These are phyloP conservation scores for Nigrospora osmanthi DNA, from an alignment of 2,329 filamentous ascomycete genomes.

Conservation along the genomic window DNA sequence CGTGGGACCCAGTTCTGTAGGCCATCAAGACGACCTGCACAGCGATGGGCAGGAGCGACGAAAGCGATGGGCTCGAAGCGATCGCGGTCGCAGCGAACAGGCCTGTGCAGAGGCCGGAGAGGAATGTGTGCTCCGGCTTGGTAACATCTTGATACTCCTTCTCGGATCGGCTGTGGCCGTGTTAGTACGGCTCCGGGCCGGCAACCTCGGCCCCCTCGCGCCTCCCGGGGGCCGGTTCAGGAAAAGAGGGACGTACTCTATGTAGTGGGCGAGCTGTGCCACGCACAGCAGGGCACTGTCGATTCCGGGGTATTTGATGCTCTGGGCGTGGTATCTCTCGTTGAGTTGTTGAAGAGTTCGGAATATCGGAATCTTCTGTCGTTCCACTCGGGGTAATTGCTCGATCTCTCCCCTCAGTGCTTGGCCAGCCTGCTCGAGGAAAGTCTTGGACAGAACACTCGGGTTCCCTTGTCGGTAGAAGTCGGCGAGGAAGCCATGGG, in stretches of 20 bases:
- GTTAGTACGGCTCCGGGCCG: conserved; percentile 16
- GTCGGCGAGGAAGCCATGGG: conserved; percentile 53
- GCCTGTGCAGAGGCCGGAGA: conserved; percentile 62
- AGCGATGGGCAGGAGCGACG: conserved; percentile 52
- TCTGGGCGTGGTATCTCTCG: conserved; percentile 53
- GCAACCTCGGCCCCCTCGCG: not conserved
- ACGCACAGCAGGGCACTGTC: conserved; percentile 59
- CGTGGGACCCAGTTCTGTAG: conserved; percentile 55
- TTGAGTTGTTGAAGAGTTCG: conserved; percentile 56
- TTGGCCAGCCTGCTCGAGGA: conserved; percentile 50
- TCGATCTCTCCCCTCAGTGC: conserved; percentile 54
- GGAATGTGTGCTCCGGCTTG: conserved; percentile 39
- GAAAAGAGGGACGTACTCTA: conserved; percentile 43
- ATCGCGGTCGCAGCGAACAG: conserved; percentile 63
- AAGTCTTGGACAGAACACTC: conserved; percentile 49
- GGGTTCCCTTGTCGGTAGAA: conserved; percentile 37
- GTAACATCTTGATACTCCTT: conserved; percentile 48
- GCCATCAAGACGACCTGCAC: conserved; percentile 58
- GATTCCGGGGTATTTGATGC: conserved; percentile 50
- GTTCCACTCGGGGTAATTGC: conserved; percentile 45
- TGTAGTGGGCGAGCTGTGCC: conserved; percentile 60
- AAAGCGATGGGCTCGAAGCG: conserved; percentile 53
- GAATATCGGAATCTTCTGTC: conserved; percentile 53
- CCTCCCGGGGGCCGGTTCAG: too few species aligned
- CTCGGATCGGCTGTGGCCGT: conserved; percentile 33